phyloP scores from a whole-genome alignment of 208 protist genomes.

The Wallacemonas rigidus region DNA sequence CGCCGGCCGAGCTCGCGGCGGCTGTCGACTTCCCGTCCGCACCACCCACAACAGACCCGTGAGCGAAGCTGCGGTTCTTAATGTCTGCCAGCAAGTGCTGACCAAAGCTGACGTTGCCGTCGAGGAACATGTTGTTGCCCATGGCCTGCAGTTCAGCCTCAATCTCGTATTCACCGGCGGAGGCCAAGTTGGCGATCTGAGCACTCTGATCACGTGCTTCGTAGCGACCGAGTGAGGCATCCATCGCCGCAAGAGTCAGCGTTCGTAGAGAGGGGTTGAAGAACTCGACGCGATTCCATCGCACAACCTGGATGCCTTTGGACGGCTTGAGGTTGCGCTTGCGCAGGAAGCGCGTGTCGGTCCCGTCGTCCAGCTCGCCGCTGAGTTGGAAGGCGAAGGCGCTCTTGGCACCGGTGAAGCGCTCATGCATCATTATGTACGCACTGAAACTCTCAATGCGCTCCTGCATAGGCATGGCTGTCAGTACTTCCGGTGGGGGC shows the following conservation, averaged over 20 bases:
- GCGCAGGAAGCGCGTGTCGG: slow-evolving; percentile 49
- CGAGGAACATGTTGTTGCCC: slow-evolving; percentile 10
- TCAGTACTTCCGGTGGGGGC: slow-evolving; percentile 19
- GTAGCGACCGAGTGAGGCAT: slow-evolving; percentile 27
- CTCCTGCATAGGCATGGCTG: slow-evolving; percentile 28
- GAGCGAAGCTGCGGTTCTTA: slow-evolving; percentile 39
- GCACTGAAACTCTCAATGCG: slow-evolving; percentile 37
- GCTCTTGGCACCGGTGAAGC: slow-evolving; percentile 50
- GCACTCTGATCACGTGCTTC: slow-evolving; percentile 33
- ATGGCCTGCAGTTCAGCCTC: not conserved
- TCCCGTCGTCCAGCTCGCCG: slow-evolving; percentile 28
- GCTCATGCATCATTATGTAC: slow-evolving; percentile 25
- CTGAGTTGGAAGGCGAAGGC: slow-evolving; percentile 62
- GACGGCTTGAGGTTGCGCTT: slow-evolving; percentile 41
- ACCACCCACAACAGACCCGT: not conserved
- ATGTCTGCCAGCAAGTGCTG: slow-evolving; percentile 33
- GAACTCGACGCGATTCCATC: slow-evolving; percentile 74
- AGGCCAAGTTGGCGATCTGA: slow-evolving; percentile 1
- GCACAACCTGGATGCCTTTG: slow-evolving; percentile 42
- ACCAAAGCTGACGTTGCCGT: slow-evolving; percentile 18
- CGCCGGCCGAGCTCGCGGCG: slow-evolving; percentile 5
- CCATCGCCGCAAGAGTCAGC: slow-evolving; percentile 29
- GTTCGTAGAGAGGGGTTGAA: slow-evolving; percentile 52
- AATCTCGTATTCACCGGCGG: not conserved
- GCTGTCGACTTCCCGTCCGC: not conserved